A percentile compares a stretch with the other conserved stretches of the same genome.
These are phyloP conservation scores for Cenchrus fungigraminus DNA, from an alignment of 176 grass and related monocot species.

Conservation along the genomic window DNA sequence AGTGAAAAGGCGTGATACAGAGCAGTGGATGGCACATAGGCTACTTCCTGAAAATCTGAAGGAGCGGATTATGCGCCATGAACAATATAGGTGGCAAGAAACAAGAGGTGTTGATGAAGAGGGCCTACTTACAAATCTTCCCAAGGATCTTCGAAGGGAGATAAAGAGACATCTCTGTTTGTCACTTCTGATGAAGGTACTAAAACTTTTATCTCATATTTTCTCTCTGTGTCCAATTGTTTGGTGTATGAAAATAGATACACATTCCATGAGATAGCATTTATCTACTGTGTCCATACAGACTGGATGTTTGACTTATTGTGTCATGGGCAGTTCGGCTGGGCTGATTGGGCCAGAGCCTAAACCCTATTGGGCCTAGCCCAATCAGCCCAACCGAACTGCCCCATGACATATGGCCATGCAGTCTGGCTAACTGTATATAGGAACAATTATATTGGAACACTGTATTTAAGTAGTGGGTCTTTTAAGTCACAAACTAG, in stretches of 20 bases:
- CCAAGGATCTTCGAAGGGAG: conserved; percentile 90
- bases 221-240: not conserved
- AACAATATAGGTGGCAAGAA: conserved; percentile 98
- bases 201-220: conserved; percentile 21
- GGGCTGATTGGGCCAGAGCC: too few relatives aligned
- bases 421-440: not conserved
- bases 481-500: conserved; percentile 3
- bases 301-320: not conserved
- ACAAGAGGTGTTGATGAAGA: conserved; percentile 97
- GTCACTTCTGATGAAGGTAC: conserved; percentile 85
- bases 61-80: conserved; percentile 80
- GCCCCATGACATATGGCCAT: not conserved
- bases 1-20: conserved; percentile 79
- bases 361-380: too few relatives aligned
- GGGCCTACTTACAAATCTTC: conserved; percentile 79
- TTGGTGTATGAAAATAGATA: not conserved
- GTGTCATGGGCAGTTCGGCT: too few relatives aligned
- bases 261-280: conserved; percentile 17
- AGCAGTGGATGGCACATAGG: conserved; percentile 90
- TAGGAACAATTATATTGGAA: too few relatives aligned
- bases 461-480: not conserved
- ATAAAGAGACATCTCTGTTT: conserved; percentile 91
- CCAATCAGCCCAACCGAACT: too few relatives aligned
- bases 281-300: not conserved
- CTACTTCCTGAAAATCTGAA: conserved; percentile 84